These are phyloP conservation scores for Hypoxylon lienhwacheense DNA, from an alignment of 495 filamentous ascomycete species.

Conservation along the genomic window DNA sequence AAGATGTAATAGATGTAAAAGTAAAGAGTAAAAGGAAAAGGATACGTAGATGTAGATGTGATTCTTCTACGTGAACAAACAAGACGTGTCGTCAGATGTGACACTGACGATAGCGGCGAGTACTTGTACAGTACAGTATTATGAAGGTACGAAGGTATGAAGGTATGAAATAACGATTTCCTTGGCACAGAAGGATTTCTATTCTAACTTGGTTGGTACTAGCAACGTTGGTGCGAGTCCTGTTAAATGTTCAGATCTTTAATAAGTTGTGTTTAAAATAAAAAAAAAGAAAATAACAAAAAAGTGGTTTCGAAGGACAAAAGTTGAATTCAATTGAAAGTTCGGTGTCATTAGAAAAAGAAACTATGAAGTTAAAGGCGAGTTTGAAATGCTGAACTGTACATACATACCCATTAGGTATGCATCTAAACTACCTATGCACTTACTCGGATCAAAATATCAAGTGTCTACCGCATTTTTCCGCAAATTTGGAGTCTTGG, in stretches of 20 bases:
- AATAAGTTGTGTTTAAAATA: no score
- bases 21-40: no score
- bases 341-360: background rate
- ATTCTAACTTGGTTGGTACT: conserved; percentile 38
- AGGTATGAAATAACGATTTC: conserved; percentile 3
- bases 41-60: no score
- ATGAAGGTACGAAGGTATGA: background rate
- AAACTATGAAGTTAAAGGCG: conserved; percentile 1
- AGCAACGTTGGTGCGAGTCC: no score
- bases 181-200: conserved; percentile 30
- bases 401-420: background rate
- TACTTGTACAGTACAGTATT: background rate
- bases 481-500: no score
- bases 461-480: no score
- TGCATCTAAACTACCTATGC: conserved; percentile 4
- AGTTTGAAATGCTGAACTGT: background rate
- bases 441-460: background rate
- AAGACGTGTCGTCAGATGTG: conserved; percentile 33
- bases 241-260: no score
- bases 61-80: conserved; percentile 10
- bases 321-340: background rate
- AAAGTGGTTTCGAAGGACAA: conserved; percentile 14
- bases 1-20: no score
- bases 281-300: no score
- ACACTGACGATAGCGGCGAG: conserved; percentile 7